Evolutionary conservation across 495 filamentous ascomycete species (phyloP).

Genomic region (Neurospora terricola): DNA sequence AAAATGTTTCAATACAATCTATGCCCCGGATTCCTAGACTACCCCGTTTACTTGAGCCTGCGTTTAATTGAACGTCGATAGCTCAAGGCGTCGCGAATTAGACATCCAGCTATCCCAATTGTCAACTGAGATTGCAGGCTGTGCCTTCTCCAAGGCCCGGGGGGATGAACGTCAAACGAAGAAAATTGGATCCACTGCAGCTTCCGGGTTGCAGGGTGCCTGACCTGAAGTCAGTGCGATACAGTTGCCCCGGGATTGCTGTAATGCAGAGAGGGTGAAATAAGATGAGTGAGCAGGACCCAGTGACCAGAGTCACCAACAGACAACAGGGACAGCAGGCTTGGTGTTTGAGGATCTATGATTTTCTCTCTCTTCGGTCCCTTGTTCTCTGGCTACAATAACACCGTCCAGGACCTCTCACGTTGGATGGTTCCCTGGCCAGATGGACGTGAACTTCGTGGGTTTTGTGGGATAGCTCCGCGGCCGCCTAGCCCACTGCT

Average conservation of each 20-base stretch:
- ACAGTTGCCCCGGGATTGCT: not conserved
- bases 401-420: too few species aligned
- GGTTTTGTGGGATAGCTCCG: not conserved
- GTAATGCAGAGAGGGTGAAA: not conserved
- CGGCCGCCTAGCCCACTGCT: not conserved
- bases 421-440: too few species aligned
- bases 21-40: not conserved
- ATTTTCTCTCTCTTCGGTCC: not conserved
- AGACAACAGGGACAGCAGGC: not conserved
- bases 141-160: not conserved
- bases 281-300: not conserved
- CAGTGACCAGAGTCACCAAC: not conserved
- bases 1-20: not conserved
- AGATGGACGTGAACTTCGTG: not conserved
- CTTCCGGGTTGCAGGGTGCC: not conserved
- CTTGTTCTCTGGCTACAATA: too few species aligned
- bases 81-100: not conserved
- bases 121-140: not conserved
- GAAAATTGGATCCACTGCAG: not conserved
- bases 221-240: not conserved
- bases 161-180: not conserved
- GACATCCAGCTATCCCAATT: not conserved
- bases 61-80: not conserved
- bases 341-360: too few species aligned
- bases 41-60: not conserved